These are phyloP conservation scores for Coleophoma crateriformis DNA, from an alignment of 2,329 filamentous ascomycete genomes.

Conservation along the genomic window DNA sequence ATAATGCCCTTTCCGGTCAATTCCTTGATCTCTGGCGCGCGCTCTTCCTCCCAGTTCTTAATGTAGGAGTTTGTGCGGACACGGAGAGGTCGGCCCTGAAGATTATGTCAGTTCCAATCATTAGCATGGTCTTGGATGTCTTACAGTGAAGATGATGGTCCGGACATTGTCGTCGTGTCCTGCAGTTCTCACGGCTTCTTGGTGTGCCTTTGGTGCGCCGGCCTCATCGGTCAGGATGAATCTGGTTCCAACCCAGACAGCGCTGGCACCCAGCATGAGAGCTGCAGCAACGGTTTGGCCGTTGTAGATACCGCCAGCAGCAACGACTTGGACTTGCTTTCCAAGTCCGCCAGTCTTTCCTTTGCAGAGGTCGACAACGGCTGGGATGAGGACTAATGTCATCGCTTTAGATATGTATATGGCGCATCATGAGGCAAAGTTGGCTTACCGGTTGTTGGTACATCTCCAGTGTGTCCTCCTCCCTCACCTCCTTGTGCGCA, in stretches of 20 bases:
- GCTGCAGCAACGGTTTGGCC: constrained; percentile 85
- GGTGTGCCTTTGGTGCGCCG: constrained; percentile 86
- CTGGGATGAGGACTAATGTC: constrained; percentile 76
- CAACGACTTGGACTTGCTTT: constrained; percentile 82
- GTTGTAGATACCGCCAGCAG: constrained; percentile 91
- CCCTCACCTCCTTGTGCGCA: constrained; percentile 98
- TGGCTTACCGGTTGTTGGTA: constrained; percentile 58
- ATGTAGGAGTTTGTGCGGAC: constrained; percentile 95
- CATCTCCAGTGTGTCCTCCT: constrained; percentile 91
- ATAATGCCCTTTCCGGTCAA: constrained; percentile 85
- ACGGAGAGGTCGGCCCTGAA: constrained; percentile 73
- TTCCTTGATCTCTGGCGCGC: constrained; percentile 83
- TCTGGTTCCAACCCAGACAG: constrained; percentile 94
- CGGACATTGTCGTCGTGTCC: constrained; percentile 93
- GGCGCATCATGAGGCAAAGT: neutral
- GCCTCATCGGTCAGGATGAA: constrained; percentile 95
- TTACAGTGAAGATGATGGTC: constrained; percentile 88
- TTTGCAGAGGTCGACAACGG: constrained; percentile 76
- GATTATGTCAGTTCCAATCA: too few relatives aligned
- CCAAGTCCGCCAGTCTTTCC: constrained; percentile 81
- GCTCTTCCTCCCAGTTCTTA: constrained; percentile 91
- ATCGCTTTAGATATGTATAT: neutral
- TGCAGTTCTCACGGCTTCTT: constrained; percentile 88
- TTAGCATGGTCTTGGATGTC: constrained; percentile 22
- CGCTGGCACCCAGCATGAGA: constrained; percentile 86